Evolutionary conservation across 495 filamentous ascomycete genomes (phyloP), one percentile per base, ranked within the genome.

Genomic region (Pseudotulostoma volvatum): DNA sequence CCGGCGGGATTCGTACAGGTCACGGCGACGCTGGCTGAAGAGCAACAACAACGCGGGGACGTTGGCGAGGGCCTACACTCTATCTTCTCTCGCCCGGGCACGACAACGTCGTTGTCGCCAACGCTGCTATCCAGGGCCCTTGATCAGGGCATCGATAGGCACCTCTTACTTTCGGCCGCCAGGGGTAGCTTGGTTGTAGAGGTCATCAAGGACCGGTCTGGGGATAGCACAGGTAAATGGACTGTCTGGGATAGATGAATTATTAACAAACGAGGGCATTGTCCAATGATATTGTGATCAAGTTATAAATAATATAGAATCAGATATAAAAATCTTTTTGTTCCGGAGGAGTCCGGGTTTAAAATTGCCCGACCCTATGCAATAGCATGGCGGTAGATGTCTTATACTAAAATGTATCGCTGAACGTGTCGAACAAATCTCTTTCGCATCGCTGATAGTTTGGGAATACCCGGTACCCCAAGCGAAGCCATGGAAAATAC

Each of bases 191-290:
- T 33, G 15, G 52, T 64, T 8, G 51, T 61, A 1, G 63, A 67
- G 39, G 56, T 65, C 2, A 51, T 67, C 30, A 67, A 67, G 38
- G 61, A 64, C 45, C 53, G 63, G 3, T 40, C 46, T 3, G 61
- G 61, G 0, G 36, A 47, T 40, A 51, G 56, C 11, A 18, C 55
- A 9, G 61, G 63, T 11, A 61, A 54, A 48, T 65, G 60, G 61
- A 56, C 58, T 31, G 38, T 53, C 38, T 61, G 59, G 60, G 33
- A 36, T 7, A 21, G 37, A n/a, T n/a, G n/a, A n/a, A n/a, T n/a
- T n/a, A n/a, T n/a, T n/a, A n/a, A n/a, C n/a, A n/a, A n/a, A n/a
- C n/a, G n/a, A n/a, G n/a, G n/a, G n/a, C n/a, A n/a, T n/a, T n/a
- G n/a, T n/a, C n/a, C n/a, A n/a, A n/a, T n/a, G n/a, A n/a, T n/a